phyloP scores from a whole-genome alignment of 2,329 filamentous ascomycete species.

The Keithomyces neogunnii region DNA sequence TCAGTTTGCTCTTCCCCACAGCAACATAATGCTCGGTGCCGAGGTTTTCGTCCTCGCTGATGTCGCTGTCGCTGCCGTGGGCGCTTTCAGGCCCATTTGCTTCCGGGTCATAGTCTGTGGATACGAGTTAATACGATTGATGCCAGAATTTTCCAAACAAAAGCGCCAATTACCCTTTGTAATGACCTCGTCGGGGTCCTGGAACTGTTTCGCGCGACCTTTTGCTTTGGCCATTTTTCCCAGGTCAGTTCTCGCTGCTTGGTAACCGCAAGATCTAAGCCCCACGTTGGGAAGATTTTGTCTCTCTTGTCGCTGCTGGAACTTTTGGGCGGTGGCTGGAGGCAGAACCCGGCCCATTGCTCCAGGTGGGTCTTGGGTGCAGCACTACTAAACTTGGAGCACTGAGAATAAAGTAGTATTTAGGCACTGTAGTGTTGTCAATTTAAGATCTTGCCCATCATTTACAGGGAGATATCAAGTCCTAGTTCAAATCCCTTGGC shows the following conservation, averaged over 20 bases:
- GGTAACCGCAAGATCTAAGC: slow-evolving; percentile 5
- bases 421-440: too few relatives aligned
- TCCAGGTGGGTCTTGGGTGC: slow-evolving; percentile 1
- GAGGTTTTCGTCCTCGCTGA: slow-evolving; percentile 41
- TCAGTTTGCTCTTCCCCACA: slow-evolving; percentile 78
- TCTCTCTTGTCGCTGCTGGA: slow-evolving; percentile 14
- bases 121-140: neutral
- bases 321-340: slow-evolving; percentile 42
- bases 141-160: neutral
- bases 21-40: slow-evolving; percentile 81
- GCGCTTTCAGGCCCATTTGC: slow-evolving; percentile 50
- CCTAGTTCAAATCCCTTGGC: neutral
- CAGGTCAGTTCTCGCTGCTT: slow-evolving; percentile 9
- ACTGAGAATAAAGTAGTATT: too few relatives aligned
- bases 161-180: slow-evolving; percentile 43
- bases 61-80: slow-evolving; percentile 40
- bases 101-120: slow-evolving; percentile 75
- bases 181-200: slow-evolving; percentile 53
- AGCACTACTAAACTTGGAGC: neutral
- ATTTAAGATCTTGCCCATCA: neutral
- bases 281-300: slow-evolving; percentile 26
- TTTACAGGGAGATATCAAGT: neutral
- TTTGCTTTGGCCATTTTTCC: slow-evolving; percentile 41
- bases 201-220: slow-evolving; percentile 50
- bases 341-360: slow-evolving; percentile 31